Conservation (phyloP, 371 early-diverging fungal species). For the Apophysomyces sp. region DNA sequence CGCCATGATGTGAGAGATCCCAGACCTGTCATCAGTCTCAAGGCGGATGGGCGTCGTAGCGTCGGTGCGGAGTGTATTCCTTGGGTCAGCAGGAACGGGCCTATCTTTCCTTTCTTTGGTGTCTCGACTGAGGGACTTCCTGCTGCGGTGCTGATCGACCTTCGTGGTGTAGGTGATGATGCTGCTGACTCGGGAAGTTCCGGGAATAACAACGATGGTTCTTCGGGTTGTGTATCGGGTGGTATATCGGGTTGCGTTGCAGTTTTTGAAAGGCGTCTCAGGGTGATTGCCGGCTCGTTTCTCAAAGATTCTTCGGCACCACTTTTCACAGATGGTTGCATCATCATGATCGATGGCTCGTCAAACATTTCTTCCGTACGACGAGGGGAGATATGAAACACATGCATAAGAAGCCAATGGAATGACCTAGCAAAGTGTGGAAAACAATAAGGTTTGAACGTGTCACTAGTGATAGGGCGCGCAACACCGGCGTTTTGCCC, state of each 20-base stretch:
- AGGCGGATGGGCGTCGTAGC: background rate
- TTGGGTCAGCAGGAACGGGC: background rate
- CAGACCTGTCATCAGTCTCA: background rate
- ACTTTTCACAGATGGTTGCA: background rate
- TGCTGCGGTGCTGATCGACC: background rate
- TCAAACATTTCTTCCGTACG: background rate
- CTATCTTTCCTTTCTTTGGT: background rate
- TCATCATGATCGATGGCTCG: no score
- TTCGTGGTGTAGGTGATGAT: background rate
- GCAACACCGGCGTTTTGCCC: background rate
- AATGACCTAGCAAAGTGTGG: conserved; percentile 19
- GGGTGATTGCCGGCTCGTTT: background rate
- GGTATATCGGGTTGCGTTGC: background rate
- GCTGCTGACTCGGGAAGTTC: background rate
- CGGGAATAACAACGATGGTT: background rate
- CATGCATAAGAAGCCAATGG: conserved; percentile 18
- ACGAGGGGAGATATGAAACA: conserved; percentile 12
- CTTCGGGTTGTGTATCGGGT: background rate
- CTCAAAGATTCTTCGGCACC: background rate
- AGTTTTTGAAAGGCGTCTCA: background rate
- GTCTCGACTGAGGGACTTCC: background rate
- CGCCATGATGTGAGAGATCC: background rate
- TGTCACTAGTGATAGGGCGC: background rate
- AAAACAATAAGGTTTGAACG: conserved; percentile 12
- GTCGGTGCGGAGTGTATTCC: background rate